These are phyloP conservation scores for Rhytidiadelphus loreus DNA, from an alignment of 225 moss, liverwort and hornwort species.

Conservation along the genomic window DNA sequence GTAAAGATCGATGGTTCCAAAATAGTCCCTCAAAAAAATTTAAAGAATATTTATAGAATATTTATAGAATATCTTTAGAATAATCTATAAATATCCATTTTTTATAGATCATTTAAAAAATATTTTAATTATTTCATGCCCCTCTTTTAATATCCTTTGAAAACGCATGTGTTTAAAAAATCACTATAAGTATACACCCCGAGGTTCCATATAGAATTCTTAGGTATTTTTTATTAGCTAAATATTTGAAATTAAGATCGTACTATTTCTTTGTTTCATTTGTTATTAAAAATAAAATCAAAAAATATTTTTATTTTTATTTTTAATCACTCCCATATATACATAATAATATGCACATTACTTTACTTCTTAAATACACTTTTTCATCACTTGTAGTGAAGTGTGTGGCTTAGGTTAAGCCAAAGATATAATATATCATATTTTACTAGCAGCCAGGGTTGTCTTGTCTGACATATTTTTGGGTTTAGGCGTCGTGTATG, in stretches of 20 bases:
- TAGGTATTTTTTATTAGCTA: not conserved
- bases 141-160: not conserved
- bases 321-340: not conserved
- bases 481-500: no score
- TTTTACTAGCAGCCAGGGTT: rapidly evolving
- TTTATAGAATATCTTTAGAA: no score
- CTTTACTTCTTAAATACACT: not conserved
- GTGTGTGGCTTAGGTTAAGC: not conserved
- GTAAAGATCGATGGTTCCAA: not conserved
- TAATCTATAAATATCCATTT: no score
- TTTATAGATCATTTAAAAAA: not conserved
- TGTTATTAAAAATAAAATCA: not conserved
- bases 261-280: not conserved
- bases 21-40: not conserved
- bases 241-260: not conserved
- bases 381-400: not conserved
- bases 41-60: no score
- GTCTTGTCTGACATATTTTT: no score
- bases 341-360: not conserved
- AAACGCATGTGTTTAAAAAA: rapidly evolving
- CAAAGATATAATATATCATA: not conserved
- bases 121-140: not conserved
- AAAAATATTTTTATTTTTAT: no score
- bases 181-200: not conserved
- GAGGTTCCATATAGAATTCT: rapidly evolving